Base-by-base conservation (phyloP, 1,284 basidiomycete genomes). In the Chalciporus piperatoides region DNA sequence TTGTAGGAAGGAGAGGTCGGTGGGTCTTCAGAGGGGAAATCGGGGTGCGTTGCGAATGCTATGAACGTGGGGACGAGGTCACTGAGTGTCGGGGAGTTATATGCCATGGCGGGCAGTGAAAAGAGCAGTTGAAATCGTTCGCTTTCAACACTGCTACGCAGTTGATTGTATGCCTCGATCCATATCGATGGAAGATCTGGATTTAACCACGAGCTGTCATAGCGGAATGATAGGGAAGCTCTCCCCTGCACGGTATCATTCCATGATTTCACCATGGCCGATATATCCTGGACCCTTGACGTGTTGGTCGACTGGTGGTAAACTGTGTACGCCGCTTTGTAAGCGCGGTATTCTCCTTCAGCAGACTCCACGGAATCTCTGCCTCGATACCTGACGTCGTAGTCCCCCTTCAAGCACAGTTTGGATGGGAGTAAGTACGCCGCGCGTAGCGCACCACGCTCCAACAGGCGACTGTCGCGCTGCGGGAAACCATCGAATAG, bases 111-210 rank as follows among this genome's bases (percentile, higher is more conserved):
- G 7, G 68, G 54, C 1, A 70, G 59, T 6, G 63, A 63, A 51
- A 71, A 73, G 15, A 60, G 49, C n/a, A 75, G 28, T 6, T 55
- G 53, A 19, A 56, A 64, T 39, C 51, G 60, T 33, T 59, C 51
- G 28, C n/a, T 19, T 17, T 56, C 51, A 2, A 27, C 24, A 2
- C 28, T 1, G 64, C 45, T 12, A 55, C 51, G 17, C n/a, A 74
- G 49, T 59, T 65, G 74, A 5, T 68, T 49, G 25, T 73, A 74
- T 1, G 65, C 45, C 12, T 56, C 51, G n/a, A 74, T 51, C 59
- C 68, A 75, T 39, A 53, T 54, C 11, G 37, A 25, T 14, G 47
- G 46, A 39, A 60, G 49, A 49, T 56, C 9, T 0, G 57, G 55
- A 2, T 1, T 4, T 23, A 67, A 33, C 65, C 63, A 65, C 1